Conservation (phyloP, 1,284 basidiomycete genomes). For the Irpex sp. region DNA sequence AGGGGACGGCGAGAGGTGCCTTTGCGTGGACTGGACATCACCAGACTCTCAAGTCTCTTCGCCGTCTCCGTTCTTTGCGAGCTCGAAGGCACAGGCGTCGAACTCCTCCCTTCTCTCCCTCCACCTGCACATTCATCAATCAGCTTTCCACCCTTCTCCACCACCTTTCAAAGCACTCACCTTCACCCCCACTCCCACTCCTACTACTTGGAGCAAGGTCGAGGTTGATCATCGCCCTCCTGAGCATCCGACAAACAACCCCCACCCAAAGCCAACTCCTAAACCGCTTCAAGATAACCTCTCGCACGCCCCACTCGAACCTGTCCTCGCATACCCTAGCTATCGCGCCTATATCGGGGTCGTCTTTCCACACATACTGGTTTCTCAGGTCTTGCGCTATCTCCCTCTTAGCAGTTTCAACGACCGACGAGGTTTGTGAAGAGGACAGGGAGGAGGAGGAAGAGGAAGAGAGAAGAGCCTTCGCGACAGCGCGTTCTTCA, state of each 20-base stretch:
- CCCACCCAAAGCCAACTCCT: conserved; percentile 74
- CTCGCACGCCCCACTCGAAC: conserved; percentile 87
- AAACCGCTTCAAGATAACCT: conserved; percentile 76
- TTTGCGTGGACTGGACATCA: neutral
- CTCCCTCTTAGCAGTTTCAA: neutral
- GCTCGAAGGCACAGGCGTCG: neutral
- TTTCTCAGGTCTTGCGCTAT: neutral
- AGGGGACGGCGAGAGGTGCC: neutral
- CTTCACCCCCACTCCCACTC: too few species aligned
- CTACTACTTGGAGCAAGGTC: conserved; percentile 22
- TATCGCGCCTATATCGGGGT: conserved; percentile 70
- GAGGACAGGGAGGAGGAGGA: too few species aligned
- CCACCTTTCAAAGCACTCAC: neutral
- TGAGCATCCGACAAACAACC: conserved; percentile 59
- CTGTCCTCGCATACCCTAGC: conserved; percentile 78
- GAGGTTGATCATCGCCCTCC: conserved; percentile 46
- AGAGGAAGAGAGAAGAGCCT: neutral
- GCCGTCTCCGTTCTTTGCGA: neutral
- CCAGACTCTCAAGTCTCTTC: neutral
- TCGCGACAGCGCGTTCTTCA: conserved; percentile 31
- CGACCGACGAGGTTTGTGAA: too few species aligned
- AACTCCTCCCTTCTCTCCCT: neutral
- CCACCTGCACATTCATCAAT: neutral
- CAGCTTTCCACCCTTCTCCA: neutral
- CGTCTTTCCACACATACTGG: conserved; percentile 49